These are phyloP conservation scores for Fusarium clavum DNA, from an alignment of 2,329 filamentous ascomycete genomes.

Conservation along the genomic window DNA sequence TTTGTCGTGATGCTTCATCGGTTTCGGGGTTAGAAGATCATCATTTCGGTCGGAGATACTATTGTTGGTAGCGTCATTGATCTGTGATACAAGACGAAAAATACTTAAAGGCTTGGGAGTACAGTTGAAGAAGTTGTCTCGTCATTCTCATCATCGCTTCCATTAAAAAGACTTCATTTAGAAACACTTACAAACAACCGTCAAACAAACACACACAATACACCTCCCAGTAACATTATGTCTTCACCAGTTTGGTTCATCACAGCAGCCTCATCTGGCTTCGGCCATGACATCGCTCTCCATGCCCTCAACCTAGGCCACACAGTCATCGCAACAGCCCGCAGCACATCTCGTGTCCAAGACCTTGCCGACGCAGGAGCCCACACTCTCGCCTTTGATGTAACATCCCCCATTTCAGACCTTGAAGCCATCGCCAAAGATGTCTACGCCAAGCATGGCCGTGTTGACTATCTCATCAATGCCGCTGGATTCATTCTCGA, in stretches of 20 bases:
- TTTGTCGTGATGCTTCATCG: background rate
- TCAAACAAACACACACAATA: background rate
- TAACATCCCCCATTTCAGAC: conserved; percentile 54
- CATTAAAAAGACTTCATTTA: background rate
- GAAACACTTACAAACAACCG: background rate
- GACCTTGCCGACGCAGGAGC: conserved; percentile 59
- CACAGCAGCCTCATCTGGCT: conserved; percentile 63
- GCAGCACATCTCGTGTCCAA: conserved; percentile 54
- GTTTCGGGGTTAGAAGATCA: conserved; percentile 9
- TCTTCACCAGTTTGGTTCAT: conserved; percentile 62
- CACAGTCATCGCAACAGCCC: conserved; percentile 63
- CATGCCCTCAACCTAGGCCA: conserved; percentile 60
- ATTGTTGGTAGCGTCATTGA: background rate
- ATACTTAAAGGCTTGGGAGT: background rate
- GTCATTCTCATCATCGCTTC: background rate
- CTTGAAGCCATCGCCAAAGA: conserved; percentile 53
- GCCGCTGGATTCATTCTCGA: conserved; percentile 60
- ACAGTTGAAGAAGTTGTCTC: background rate
- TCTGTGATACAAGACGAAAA: rapidly evolving
- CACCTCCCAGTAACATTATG: background rate
- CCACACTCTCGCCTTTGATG: conserved; percentile 58
- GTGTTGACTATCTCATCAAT: conserved; percentile 62
- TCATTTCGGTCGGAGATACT: conserved; percentile 17
- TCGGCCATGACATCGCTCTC: conserved; percentile 60
- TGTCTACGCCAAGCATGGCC: conserved; percentile 50